Percentiles rank a stretch among this genome's conserved stretches.
phyloP scores from a whole-genome alignment of 2,329 filamentous ascomycete species.

The Xylariaceae sp. region DNA sequence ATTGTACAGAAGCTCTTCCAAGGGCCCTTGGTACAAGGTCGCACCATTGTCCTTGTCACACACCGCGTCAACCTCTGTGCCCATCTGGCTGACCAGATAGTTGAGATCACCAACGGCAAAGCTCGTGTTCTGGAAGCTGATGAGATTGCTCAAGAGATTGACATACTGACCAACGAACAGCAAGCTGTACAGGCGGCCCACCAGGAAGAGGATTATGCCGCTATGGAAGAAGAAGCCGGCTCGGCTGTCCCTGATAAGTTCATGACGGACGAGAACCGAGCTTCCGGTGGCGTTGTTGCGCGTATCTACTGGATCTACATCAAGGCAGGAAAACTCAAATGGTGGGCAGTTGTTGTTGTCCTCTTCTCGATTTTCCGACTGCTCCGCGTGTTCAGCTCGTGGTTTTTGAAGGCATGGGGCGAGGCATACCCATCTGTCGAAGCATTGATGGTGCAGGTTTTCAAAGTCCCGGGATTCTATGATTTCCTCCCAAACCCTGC shows the following conservation, averaged over 20 bases:
- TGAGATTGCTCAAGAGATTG: slow-evolving; percentile 39
- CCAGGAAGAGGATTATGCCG: slow-evolving; percentile 29
- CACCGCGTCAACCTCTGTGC: slow-evolving; percentile 75
- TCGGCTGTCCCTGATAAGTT: slow-evolving; percentile 67
- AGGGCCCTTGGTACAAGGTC: slow-evolving; percentile 54
- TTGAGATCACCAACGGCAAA: slow-evolving; percentile 63
- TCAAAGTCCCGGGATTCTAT: too few species aligned
- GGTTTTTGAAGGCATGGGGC: slow-evolving; percentile 85
- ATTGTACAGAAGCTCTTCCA: slow-evolving; percentile 61
- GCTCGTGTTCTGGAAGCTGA: slow-evolving; percentile 48
- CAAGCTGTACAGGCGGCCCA: slow-evolving; percentile 17
- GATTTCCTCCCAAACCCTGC: slow-evolving; percentile 61
- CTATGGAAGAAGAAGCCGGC: slow-evolving; percentile 38
- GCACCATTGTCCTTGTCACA: slow-evolving; percentile 76
- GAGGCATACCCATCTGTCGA: slow-evolving; percentile 58
- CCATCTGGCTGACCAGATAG: slow-evolving; percentile 66
- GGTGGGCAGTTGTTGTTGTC: slow-evolving; percentile 65
- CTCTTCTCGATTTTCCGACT: slow-evolving; percentile 62
- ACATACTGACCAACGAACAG: slow-evolving; percentile 28
- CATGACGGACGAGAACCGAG: slow-evolving; percentile 72
- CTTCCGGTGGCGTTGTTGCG: slow-evolving; percentile 69
- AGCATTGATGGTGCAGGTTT: slow-evolving; percentile 19
- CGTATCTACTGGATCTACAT: slow-evolving; percentile 83
- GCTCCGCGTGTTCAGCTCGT: slow-evolving; percentile 63
- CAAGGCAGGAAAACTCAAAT: slow-evolving; percentile 69